A percentile compares a stretch with the other conserved stretches of the same genome.
phyloP scores from a whole-genome alignment of 2,329 filamentous ascomycete species.

The Colletotrichum abscissum region DNA sequence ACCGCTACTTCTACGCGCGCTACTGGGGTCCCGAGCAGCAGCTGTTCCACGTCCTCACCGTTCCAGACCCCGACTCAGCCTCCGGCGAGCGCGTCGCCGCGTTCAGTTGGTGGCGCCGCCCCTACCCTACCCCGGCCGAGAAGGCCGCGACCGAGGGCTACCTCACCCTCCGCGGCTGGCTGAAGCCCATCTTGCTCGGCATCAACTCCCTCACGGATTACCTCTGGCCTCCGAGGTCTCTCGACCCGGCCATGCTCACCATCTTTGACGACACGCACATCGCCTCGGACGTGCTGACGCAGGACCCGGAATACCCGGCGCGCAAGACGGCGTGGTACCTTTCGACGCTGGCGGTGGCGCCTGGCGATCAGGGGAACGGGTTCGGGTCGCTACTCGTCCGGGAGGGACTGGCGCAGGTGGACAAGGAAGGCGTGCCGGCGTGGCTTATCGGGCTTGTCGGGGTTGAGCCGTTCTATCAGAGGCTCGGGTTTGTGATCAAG shows the following conservation, averaged over 20 bases:
- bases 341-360: conserved; percentile 46
- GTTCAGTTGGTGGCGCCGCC: conserved; percentile 49
- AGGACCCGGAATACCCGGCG: conserved; percentile 41
- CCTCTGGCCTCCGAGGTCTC: conserved; percentile 40
- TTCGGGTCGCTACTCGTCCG: conserved; percentile 45
- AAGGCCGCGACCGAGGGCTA: conserved; percentile 29
- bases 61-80: conserved; percentile 36
- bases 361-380: conserved; percentile 45
- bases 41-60: conserved; percentile 43
- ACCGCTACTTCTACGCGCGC: conserved; percentile 43
- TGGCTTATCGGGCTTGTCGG: conserved; percentile 48
- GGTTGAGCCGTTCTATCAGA: conserved; percentile 46
- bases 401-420: conserved; percentile 44
- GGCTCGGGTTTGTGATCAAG: conserved; percentile 48
- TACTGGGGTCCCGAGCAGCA: conserved; percentile 46
- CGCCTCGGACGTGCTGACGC: conserved; percentile 39
- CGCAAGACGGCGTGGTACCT: conserved; percentile 49
- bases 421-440: conserved; percentile 42
- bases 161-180: conserved; percentile 40
- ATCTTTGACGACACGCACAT: conserved; percentile 43
- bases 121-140: conserved; percentile 22
- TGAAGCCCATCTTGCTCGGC: conserved; percentile 42
- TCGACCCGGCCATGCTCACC: conserved; percentile 37
- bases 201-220: conserved; percentile 40
- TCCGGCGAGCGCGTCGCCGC: conserved; percentile 40